These are phyloP conservation scores for Nigrospora osmanthi DNA, from an alignment of 2,329 filamentous ascomycete species.

Conservation along the genomic window DNA sequence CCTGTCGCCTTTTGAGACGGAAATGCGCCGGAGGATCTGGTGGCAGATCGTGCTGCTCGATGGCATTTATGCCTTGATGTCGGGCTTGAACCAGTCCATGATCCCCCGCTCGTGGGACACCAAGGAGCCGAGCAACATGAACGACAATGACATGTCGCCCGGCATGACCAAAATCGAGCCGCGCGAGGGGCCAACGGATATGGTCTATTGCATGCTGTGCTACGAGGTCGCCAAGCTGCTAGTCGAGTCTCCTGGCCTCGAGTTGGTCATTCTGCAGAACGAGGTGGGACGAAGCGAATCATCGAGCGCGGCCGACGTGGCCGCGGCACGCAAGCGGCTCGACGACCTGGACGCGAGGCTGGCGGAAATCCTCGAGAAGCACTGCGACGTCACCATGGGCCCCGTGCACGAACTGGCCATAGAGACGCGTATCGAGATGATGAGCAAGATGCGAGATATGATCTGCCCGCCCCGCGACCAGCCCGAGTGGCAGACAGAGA, in stretches of 20 bases:
- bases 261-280: constrained; percentile 39
- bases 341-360: constrained; percentile 34
- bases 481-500: constrained; percentile 41
- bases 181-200: constrained; percentile 51
- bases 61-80: constrained; percentile 47
- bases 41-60: constrained; percentile 56
- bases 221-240: constrained; percentile 44
- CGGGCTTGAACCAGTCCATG: constrained; percentile 46
- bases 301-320: constrained; percentile 20
- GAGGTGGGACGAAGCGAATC: constrained; percentile 23
- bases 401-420: constrained; percentile 42
- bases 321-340: constrained; percentile 33
- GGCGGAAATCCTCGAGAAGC: constrained; percentile 36
- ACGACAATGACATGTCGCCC: constrained; percentile 50
- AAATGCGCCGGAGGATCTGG: constrained; percentile 62
- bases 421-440: constrained; percentile 37
- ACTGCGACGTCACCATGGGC: constrained; percentile 43
- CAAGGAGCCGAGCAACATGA: constrained; percentile 47
- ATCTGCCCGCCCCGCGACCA: constrained; percentile 37
- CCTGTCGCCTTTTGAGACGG: constrained; percentile 54
- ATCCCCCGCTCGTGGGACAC: constrained; percentile 48
- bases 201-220: constrained; percentile 47
- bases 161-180: constrained; percentile 40
- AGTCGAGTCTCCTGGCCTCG: constrained; percentile 37
- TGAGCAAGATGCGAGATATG: constrained; percentile 40